Percentiles rank a stretch among this genome's conserved stretches.
These are phyloP conservation scores for Cicer bijugum DNA, from an alignment of 306 rosid genomes.

Conservation along the genomic window DNA sequence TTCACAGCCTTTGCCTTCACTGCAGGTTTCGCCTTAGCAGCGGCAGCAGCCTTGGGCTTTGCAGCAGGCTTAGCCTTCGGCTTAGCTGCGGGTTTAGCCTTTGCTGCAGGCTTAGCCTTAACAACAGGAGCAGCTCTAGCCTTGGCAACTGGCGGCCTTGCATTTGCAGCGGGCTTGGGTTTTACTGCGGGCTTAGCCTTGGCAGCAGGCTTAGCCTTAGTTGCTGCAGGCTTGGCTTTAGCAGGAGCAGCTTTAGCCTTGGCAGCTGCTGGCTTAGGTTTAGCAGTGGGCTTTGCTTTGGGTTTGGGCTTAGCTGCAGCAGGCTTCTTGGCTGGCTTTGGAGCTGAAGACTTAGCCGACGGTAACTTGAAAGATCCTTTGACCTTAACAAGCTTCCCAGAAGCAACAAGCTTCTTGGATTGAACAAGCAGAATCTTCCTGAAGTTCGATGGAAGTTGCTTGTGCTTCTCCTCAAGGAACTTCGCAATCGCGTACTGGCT, in stretches of 20 bases:
- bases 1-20: slow-evolving; percentile 55
- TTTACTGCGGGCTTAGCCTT: slow-evolving; percentile 61
- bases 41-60: slow-evolving; percentile 15
- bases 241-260: background rate
- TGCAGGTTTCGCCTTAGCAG: slow-evolving; percentile 34
- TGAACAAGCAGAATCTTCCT: slow-evolving; percentile 69
- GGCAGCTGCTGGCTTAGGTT: background rate
- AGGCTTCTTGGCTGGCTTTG: slow-evolving; percentile 51
- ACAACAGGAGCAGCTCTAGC: slow-evolving; percentile 45
- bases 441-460: slow-evolving; percentile 69
- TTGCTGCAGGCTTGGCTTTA: background rate
- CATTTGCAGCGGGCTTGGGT: background rate
- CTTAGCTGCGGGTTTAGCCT: slow-evolving; percentile 42
- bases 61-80: slow-evolving; percentile 38
- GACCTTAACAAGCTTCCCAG: slow-evolving; percentile 68
- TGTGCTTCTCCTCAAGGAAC: slow-evolving; percentile 77
- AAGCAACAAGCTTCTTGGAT: slow-evolving; percentile 75
- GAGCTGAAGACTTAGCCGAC: slow-evolving; percentile 17
- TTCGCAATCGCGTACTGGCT: slow-evolving; percentile 83
- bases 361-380: slow-evolving; percentile 73
- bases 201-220: slow-evolving; percentile 46
- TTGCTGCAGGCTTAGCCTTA: slow-evolving; percentile 40
- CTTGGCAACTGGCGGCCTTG: slow-evolving; percentile 42
- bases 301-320: slow-evolving; percentile 51
- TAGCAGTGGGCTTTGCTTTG: background rate